Evolutionary conservation across 2,329 filamentous ascomycete genomes (phyloP), one percentile per base, ranked within the genome.

Genomic region (Pseudomassariella vexata): DNA sequence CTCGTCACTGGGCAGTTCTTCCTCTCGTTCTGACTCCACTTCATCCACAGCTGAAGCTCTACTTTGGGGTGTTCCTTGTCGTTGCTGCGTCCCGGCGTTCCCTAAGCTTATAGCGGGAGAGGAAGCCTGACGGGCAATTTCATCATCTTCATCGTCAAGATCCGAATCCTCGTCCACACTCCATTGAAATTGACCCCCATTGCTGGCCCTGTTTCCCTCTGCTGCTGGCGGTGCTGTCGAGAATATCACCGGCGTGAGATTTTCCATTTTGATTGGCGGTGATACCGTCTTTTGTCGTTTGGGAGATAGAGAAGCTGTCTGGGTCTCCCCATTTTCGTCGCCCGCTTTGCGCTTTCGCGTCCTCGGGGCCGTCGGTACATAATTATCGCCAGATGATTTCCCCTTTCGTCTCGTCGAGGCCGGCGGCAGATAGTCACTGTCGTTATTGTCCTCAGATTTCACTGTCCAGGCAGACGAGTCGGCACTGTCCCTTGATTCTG

Each of bases 141-240:
- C 9, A 9, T 18, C 9, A 15, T 16, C 9, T 17, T 9, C 26
- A 6, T 14, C 26, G 9, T 28, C 26, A 15, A 17, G 9, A 9
- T 38, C 32, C 3, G 30, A 32, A 17, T 36, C 37, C 6, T 54
- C 51, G 9, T 52, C 50, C 4, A 54, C 31, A 19, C 50, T 45
- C 35, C 45, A 56, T 28, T 54, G 53, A 24, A 56, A 56, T 24
- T 52, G 44, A 11, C 29, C 44, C 16, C 33, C 39, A 9, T 17
- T 19, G 18, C 20, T 29, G 6, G 19, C 9, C 8, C 29, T 12
- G 7, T 36, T 16, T 14, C 15, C 19, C 11, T 28, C 30, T 9
- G 31, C 6, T 17, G 23, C 25, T 24, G 34, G n/a, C 23, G 17
- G 14, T 7, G 30, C n/a, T n/a, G n/a, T n/a, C n/a, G n/a, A n/a